phyloP scores from a whole-genome alignment of 805 yeast genomes.

The Lachancea meyersii region DNA sequence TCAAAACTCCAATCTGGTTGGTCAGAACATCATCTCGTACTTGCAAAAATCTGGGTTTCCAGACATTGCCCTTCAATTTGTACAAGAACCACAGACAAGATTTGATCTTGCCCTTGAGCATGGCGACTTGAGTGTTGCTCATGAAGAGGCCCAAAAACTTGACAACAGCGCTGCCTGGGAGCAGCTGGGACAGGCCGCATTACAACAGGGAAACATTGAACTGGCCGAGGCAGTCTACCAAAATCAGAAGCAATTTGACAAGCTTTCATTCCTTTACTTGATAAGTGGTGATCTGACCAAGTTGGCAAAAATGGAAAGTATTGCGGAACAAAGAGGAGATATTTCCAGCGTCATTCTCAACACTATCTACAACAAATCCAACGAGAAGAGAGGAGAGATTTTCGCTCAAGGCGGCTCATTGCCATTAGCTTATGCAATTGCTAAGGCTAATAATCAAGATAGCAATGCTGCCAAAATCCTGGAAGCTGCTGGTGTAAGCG shows the following conservation, averaged over 20 bases:
- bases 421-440: constrained; percentile 89
- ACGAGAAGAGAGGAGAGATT: constrained; percentile 66
- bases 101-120: constrained; percentile 94
- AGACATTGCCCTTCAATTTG: constrained; percentile 94
- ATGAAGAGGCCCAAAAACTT: constrained; percentile 76
- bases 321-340: constrained; percentile 86
- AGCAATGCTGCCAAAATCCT: constrained; percentile 69
- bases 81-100: constrained; percentile 91
- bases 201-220: constrained; percentile 80
- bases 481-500: constrained; percentile 60
- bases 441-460: constrained; percentile 76
- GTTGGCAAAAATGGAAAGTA: constrained; percentile 75
- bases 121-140: constrained; percentile 81
- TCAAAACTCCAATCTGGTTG: constrained; percentile 83
- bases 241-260: constrained; percentile 78
- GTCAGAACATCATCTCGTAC: constrained; percentile 94
- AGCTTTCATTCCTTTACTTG: constrained; percentile 81
- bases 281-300: constrained; percentile 74
- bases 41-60: constrained; percentile 94
- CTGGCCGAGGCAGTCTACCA: constrained; percentile 85
- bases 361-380: constrained; percentile 67
- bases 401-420: constrained; percentile 72
- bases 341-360: constrained; percentile 74
- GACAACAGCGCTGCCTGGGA: constrained; percentile 71
- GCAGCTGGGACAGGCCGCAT: constrained; percentile 76